Evolutionary conservation across 805 yeast species (phyloP), one percentile per base, ranked within the genome.

Genomic region (Debaryomyces tyrocola): DNA sequence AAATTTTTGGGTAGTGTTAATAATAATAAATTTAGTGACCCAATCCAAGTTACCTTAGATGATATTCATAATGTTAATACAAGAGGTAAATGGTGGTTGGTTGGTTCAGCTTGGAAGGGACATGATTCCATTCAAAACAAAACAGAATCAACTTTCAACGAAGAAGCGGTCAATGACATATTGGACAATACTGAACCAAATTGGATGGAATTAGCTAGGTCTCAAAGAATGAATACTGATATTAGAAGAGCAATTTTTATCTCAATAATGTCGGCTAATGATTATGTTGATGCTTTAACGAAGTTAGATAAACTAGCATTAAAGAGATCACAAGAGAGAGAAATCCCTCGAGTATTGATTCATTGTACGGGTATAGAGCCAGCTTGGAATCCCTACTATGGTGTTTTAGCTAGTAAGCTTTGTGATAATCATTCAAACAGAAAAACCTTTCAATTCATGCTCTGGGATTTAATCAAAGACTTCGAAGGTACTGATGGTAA

Each of bases 11-110:
- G 86, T 2, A 62, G 75, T 1, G 67, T 84, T 35, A 69, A 69
- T 20, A 64, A 74, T 14, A 68, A 69, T 33, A 77, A 77, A 37
- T 61, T 66, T 21, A 68, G 71, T 33, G 98, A 94, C 45, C 87
- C 99, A 1, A 74, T 94, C 20, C 90, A 87, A 54, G 98, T 94
- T 0, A 71, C 88, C 2, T 70, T 92, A 17, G 84, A 82, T 39
- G 99, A 94, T 68, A 90, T 94, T 47, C 82, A 79, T 41, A 82
- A 80, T 50, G 77, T 89, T 20, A 87, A 85, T 11, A 80, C 85
- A 0, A 82, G 83, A 53, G 99, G 99, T 47, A 94, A 92, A 66
- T 94, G 99, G 99, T 94, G 99, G 99, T 74, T 94, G 28, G 92
- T 94, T 27, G 99, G 99, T 41, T 88, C 98, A 1, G 96, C 99